Percentiles rank a stretch among this genome's conserved stretches.
These are phyloP conservation scores for Kodamaea fungicola DNA, from an alignment of 1,139 yeast genomes.

Conservation along the genomic window DNA sequence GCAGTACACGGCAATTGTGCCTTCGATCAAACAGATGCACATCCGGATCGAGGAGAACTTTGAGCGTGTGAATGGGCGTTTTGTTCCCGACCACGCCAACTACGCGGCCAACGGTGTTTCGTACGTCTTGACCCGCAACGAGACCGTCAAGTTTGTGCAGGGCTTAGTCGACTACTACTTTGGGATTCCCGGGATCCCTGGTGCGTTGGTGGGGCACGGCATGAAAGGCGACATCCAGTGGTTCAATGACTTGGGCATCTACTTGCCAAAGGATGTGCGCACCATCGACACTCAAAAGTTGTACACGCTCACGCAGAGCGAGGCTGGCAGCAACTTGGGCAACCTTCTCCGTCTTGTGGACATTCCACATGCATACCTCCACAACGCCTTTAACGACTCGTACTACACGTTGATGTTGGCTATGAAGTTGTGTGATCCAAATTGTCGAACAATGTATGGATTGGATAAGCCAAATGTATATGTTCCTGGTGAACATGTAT, in stretches of 20 bases:
- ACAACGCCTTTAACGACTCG: conserved; percentile 85
- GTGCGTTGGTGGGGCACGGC: conserved; percentile 65
- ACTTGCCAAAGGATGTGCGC: conserved; percentile 33
- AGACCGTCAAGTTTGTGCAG: conserved; percentile 40
- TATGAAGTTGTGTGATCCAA: conserved; percentile 54
- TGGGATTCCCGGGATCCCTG: conserved; percentile 19
- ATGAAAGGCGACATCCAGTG: conserved; percentile 59
- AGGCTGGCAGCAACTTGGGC: conserved; percentile 46
- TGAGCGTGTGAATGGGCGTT: conserved; percentile 50
- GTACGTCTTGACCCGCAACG: conserved; percentile 33
- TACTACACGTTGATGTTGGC: conserved; percentile 60
- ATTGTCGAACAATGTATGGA: conserved; percentile 28
- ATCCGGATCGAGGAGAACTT: conserved; percentile 51
- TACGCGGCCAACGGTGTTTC: conserved; percentile 57
- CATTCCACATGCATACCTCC: conserved; percentile 62
- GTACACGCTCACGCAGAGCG: conserved; percentile 41
- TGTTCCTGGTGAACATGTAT: too few species aligned
- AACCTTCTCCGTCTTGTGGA: conserved; percentile 48
- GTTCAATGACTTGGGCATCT: conserved; percentile 46
- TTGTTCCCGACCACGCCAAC: conserved; percentile 59
- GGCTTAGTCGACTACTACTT: conserved; percentile 38
- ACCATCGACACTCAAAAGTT: conserved; percentile 53
- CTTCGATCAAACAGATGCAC: conserved; percentile 51
- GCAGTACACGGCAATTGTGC: conserved; percentile 36
- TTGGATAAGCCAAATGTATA: conserved; percentile 18